Conservation (phyloP, 768 basidiomycete species). For the Hydnomerulius pinastri region DNA sequence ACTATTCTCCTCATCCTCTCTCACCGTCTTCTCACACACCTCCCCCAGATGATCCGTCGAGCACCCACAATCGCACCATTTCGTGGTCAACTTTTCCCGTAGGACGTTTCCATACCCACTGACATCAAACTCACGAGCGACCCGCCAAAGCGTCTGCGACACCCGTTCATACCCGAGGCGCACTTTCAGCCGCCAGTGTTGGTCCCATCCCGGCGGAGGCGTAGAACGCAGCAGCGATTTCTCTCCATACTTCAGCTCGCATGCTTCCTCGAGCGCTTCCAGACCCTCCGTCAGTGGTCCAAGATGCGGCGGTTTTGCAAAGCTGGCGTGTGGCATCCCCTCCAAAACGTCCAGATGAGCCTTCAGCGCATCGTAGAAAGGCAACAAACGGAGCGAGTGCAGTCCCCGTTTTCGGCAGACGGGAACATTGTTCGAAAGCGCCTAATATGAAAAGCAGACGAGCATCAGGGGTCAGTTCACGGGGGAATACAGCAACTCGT, state of each 20-base stretch:
- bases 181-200: constrained; percentile 61
- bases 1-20: constrained; percentile 67
- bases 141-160: constrained; percentile 66
- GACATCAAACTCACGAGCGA: constrained; percentile 71
- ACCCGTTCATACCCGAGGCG: constrained; percentile 65
- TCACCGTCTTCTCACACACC: constrained; percentile 72
- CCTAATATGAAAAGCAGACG: constrained; percentile 37
- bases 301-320: constrained; percentile 68
- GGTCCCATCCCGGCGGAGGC: constrained; percentile 47
- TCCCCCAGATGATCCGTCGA: constrained; percentile 78
- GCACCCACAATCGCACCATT: constrained; percentile 83
- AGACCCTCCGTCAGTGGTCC: constrained; percentile 59
- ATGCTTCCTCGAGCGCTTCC: constrained; percentile 65
- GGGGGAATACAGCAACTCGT: constrained; percentile 28
- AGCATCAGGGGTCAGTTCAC: constrained; percentile 6
- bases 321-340: constrained; percentile 53
- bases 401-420: constrained; percentile 67
- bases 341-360: constrained; percentile 64
- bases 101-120: constrained; percentile 70
- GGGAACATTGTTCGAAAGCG: constrained; percentile 66
- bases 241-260: constrained; percentile 54
- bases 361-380: constrained; percentile 59
- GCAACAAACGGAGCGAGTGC: constrained; percentile 66
- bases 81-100: constrained; percentile 68
- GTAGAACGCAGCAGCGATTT: constrained; percentile 33